Percentiles rank a stretch among this genome's conserved stretches.
These are phyloP conservation scores for Myriosclerotinia curreyana DNA, from an alignment of 2,329 filamentous ascomycete species.

Conservation along the genomic window DNA sequence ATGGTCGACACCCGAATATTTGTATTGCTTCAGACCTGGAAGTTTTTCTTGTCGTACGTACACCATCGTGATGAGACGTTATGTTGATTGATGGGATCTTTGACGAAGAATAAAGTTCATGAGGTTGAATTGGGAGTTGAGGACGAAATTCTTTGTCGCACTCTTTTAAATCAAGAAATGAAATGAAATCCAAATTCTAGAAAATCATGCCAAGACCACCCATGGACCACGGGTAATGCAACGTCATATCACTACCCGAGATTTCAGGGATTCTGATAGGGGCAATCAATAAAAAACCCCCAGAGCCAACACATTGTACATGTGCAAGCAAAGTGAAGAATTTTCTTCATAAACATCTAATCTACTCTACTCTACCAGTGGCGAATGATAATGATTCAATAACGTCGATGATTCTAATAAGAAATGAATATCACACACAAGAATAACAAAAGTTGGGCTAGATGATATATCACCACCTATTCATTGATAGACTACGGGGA, in stretches of 20 bases:
- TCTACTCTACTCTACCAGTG: too few species aligned
- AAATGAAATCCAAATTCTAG: slow-evolving; percentile 16
- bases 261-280: slow-evolving; percentile 19
- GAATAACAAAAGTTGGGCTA: neutral
- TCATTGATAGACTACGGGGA: neutral
- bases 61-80: slow-evolving; percentile 60
- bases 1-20: slow-evolving; percentile 89
- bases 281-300: neutral
- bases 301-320: slow-evolving; percentile 14
- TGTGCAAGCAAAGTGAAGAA: slow-evolving; percentile 7
- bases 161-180: slow-evolving; percentile 13
- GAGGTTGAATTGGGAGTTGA: neutral
- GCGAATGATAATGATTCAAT: neutral
- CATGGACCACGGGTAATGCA: slow-evolving; percentile 4
- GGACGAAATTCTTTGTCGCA: neutral
- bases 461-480: neutral
- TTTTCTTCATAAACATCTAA: neutral
- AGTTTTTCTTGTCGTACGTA: slow-evolving; percentile 93
- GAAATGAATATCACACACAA: neutral
- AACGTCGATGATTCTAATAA: neutral
- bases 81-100: neutral
- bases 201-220: slow-evolving; percentile 25
- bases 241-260: slow-evolving; percentile 20
- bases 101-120: neutral
- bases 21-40: slow-evolving; percentile 86